Evolutionary conservation across 2,329 filamentous ascomycete genomes (phyloP).

Genomic region (Diplodia corticola): DNA sequence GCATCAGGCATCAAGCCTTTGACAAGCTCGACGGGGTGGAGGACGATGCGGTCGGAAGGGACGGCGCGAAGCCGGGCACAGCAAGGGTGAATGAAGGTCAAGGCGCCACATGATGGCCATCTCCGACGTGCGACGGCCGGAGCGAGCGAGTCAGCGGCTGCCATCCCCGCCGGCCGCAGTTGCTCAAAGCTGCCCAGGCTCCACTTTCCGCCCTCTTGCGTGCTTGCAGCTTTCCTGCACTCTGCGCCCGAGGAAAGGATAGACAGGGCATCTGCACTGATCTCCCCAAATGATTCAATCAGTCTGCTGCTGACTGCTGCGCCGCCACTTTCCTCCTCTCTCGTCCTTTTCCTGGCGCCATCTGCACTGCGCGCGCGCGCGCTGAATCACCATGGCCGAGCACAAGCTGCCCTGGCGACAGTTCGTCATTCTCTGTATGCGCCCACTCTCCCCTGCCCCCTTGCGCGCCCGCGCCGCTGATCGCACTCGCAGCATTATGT

Average conservation of each 20-base stretch:
- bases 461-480: not conserved
- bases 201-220: slow-evolving; percentile 14
- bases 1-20: not conserved
- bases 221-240: slow-evolving; percentile 7
- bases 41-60: not conserved
- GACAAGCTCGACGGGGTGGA: not conserved
- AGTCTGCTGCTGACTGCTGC: not conserved
- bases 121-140: slow-evolving; percentile 8
- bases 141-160: slow-evolving; percentile 4
- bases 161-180: not conserved
- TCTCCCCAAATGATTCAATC: slow-evolving; percentile 6
- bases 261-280: slow-evolving; percentile 9
- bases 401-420: slow-evolving; percentile 42
- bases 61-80: slow-evolving; percentile 6
- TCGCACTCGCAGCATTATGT: slow-evolving; percentile 69
- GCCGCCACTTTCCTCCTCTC: not conserved
- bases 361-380: not conserved
- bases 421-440: slow-evolving; percentile 41
- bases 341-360: not conserved
- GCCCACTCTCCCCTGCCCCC: not conserved
- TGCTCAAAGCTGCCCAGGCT: slow-evolving; percentile 5
- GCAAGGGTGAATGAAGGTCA: not conserved
- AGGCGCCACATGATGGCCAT: slow-evolving; percentile 12
- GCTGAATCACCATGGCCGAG: slow-evolving; percentile 34
- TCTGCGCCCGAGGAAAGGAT: slow-evolving; percentile 3